A percentile compares a stretch with the other conserved stretches of the same genome.
phyloP scores from a whole-genome alignment of 73 alveolate species.

The Blepharisma japonicum region DNA sequence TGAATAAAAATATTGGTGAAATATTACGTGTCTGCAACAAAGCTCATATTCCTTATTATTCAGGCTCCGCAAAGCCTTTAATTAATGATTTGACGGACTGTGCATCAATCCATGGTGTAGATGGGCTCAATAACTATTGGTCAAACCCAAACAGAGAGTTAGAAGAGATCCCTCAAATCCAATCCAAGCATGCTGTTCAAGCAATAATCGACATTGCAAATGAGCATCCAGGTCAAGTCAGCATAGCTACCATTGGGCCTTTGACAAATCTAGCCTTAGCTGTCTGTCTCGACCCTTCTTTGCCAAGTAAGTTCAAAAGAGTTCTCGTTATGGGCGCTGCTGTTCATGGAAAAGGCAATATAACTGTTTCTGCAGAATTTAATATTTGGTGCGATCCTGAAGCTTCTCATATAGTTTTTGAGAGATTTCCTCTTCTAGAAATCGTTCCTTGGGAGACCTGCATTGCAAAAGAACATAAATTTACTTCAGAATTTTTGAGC shows the following conservation, averaged over 20 bases:
- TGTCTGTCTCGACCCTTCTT: conserved; percentile 55
- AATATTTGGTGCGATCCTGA: conserved; percentile 69
- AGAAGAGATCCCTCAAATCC: background rate
- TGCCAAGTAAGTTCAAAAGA: conserved; percentile 49
- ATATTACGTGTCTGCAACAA: conserved; percentile 14
- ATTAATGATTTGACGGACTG: background rate
- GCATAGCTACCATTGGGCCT: conserved; percentile 65
- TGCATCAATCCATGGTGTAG: conserved; percentile 19
- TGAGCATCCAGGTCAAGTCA: conserved; percentile 42
- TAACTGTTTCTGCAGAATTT: conserved; percentile 67
- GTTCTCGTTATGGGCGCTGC: conserved; percentile 75
- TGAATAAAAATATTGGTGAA: conserved; percentile 52
- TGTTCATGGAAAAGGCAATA: conserved; percentile 56
- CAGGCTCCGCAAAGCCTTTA: conserved; percentile 40
- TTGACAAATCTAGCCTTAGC: conserved; percentile 72
- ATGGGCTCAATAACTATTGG: conserved; percentile 27
- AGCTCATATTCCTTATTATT: conserved; percentile 30
- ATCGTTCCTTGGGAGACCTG: conserved; percentile 44
- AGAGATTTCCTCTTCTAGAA: conserved; percentile 33
- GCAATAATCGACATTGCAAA: conserved; percentile 35
- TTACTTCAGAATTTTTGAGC: background rate
- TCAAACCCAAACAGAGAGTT: no score
- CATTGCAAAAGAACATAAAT: background rate
- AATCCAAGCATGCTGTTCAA: conserved; percentile 28
- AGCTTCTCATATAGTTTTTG: conserved; percentile 60